Percentiles rank a stretch among this genome's conserved stretches.
Evolutionary conservation across 2,329 filamentous ascomycete species (phyloP).

Genomic region (Colletotrichum plurivorum): DNA sequence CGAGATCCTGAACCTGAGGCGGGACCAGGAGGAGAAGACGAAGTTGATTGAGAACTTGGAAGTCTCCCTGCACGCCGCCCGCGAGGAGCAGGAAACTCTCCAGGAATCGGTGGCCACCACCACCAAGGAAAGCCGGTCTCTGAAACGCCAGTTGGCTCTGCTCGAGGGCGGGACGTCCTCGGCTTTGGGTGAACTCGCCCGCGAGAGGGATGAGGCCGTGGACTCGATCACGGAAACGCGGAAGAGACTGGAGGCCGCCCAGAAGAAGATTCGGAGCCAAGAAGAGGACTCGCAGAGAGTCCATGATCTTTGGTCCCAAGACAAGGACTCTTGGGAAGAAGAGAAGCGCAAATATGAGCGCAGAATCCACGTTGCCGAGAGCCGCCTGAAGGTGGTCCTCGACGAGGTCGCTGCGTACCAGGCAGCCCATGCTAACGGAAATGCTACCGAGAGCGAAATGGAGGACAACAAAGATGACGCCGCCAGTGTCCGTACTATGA

Average conservation of each 20-base stretch:
- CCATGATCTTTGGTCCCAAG: conserved; percentile 85
- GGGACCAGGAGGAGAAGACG: conserved; percentile 92
- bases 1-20: conserved; percentile 88
- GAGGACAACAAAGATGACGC: conserved; percentile 79
- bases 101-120: conserved; percentile 73
- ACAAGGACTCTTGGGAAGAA: conserved; percentile 87
- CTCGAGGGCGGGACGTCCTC: conserved; percentile 91
- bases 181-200: conserved; percentile 84
- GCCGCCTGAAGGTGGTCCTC: conserved; percentile 84
- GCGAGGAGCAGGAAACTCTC: conserved; percentile 81
- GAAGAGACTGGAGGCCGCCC: conserved; percentile 81
- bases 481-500: conserved; percentile 81
- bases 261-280: conserved; percentile 83
- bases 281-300: conserved; percentile 87
- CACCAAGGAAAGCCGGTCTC: conserved; percentile 81
- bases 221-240: conserved; percentile 80
- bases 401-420: conserved; percentile 87
- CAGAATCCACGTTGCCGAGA: conserved; percentile 91
- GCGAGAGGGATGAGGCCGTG: conserved; percentile 88
- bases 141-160: conserved; percentile 88
- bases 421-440: conserved; percentile 62
- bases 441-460: conserved; percentile 67
- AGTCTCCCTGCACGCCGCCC: conserved; percentile 76
- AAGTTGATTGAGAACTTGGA: conserved; percentile 91
- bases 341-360: conserved; percentile 87